Evolutionary conservation across 257 asterid species (phyloP).

Genomic region (Ophiorrhiza pumila): DNA sequence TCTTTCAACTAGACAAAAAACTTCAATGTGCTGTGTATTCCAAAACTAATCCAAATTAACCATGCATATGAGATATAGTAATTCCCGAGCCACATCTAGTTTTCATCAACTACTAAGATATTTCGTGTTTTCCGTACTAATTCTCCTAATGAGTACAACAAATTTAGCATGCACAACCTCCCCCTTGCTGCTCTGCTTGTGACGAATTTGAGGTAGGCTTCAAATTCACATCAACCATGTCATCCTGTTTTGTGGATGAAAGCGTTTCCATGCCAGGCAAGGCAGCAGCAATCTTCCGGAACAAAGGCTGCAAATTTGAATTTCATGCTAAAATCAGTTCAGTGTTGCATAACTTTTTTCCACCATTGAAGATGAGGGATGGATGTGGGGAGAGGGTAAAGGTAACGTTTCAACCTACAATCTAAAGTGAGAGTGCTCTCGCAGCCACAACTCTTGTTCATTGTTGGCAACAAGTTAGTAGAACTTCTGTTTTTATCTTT

Average conservation of each 20-base stretch:
- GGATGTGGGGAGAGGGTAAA: neutral
- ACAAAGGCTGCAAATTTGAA: constrained; percentile 57
- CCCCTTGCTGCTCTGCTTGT: constrained; percentile 80
- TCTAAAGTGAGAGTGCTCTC: neutral
- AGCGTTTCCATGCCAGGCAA: constrained; percentile 84
- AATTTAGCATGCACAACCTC: constrained; percentile 74
- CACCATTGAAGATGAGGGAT: neutral
- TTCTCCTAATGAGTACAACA: constrained; percentile 7
- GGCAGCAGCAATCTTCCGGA: constrained; percentile 83
- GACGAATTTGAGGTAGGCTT: constrained; percentile 60
- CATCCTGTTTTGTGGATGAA: constrained; percentile 74
- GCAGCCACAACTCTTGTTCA: neutral
- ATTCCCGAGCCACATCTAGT: neutral
- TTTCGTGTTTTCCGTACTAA: neutral
- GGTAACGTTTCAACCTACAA: neutral
- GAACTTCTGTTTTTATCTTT: neutral
- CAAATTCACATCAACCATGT: constrained; percentile 82
- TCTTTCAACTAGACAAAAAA: constrained; percentile 3
- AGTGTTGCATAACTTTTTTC: neutral
- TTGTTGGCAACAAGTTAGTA: neutral
- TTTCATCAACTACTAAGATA: neutral
- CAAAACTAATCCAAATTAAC: neutral
- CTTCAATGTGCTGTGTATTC: neutral
- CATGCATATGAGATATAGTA: neutral
- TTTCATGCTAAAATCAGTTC: neutral